phyloP scores from a whole-genome alignment of 495 filamentous ascomycete species.

The Hypomontagnella monticulosa region DNA sequence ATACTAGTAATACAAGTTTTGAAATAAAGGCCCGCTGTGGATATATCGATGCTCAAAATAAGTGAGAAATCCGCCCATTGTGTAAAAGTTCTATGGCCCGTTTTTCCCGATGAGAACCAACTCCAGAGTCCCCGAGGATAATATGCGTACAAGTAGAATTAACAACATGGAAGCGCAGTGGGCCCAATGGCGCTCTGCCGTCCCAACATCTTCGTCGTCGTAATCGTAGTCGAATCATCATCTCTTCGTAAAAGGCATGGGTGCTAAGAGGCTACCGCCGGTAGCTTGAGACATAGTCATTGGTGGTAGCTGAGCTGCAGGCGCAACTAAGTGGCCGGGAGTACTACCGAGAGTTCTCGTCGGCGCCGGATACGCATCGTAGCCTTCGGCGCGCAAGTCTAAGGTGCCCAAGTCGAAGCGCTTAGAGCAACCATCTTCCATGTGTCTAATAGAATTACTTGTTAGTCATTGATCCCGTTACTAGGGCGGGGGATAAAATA shows the following conservation, averaged over 20 bases:
- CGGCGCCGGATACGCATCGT: conserved; percentile 46
- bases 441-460: conserved; percentile 62
- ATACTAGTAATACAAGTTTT: conserved; percentile 28
- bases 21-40: conserved; percentile 14
- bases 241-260: conserved; percentile 53
- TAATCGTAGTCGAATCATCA: conserved; percentile 34
- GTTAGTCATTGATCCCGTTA: conserved; percentile 29
- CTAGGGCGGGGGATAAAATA: not conserved
- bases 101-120: conserved; percentile 29
- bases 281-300: conserved; percentile 55
- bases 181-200: conserved; percentile 16
- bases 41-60: conserved; percentile 21
- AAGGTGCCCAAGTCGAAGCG: conserved; percentile 67
- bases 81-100: conserved; percentile 28
- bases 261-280: conserved; percentile 47
- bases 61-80: conserved; percentile 19
- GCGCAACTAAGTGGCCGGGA: conserved; percentile 40
- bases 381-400: conserved; percentile 54
- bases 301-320: conserved; percentile 49
- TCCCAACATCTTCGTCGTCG: conserved; percentile 23
- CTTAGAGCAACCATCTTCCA: conserved; percentile 82
- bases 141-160: conserved; percentile 34
- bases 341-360: conserved; percentile 43
- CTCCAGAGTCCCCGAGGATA: conserved; percentile 22
- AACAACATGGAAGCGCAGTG: conserved; percentile 19